Evolutionary conservation across 768 basidiomycete genomes (phyloP), one percentile per base, ranked within the genome.

Genomic region (Lentinula lateritia): DNA sequence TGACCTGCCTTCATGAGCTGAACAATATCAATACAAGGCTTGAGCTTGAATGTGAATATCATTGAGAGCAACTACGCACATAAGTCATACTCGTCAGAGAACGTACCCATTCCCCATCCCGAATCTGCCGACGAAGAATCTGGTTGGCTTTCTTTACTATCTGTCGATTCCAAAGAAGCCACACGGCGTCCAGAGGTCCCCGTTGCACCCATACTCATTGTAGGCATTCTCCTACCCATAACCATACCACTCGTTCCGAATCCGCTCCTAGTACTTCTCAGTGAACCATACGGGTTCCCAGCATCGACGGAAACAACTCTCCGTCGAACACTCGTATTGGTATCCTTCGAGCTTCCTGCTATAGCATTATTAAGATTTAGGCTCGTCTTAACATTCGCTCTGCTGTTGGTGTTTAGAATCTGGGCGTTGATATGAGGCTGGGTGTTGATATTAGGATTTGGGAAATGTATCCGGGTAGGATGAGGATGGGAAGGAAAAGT

Each of bases 41-140:
- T 15, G 15, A 39, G 15, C 39, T 12, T 9, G 15, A 39, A 15
- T 0, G 39, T 23, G 39, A 10, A 39, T 39, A 15, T 9, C 39
- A 39, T 10, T 39, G 38, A 39, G 38, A 16, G 13, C 55, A 58
- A 55, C 52, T 58, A 80, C 88, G 75, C 70, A 92, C 90, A 83
- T 63, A 91, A 76, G 69, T 91, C 87, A 68, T 90, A 91, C 72
- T 92, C 90, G 63, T 92, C 84, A 0, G 88, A 88, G 72, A 90
- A 52, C 12, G 59, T 28, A 23, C 16, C 46, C 6, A 52, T 28
- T 13, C 50, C 59, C 59, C 59, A 60, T 15, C 38, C 50, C 3
- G 20, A 48, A 23, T 48, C 46, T 9, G 10, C 18, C 9, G 34
- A 35, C 39, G 59, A 23, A 5, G 28, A 52, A 18, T 60, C 59